Base-by-base conservation (phyloP, 441 rosid species). In the Gossypium trilobum region DNA sequence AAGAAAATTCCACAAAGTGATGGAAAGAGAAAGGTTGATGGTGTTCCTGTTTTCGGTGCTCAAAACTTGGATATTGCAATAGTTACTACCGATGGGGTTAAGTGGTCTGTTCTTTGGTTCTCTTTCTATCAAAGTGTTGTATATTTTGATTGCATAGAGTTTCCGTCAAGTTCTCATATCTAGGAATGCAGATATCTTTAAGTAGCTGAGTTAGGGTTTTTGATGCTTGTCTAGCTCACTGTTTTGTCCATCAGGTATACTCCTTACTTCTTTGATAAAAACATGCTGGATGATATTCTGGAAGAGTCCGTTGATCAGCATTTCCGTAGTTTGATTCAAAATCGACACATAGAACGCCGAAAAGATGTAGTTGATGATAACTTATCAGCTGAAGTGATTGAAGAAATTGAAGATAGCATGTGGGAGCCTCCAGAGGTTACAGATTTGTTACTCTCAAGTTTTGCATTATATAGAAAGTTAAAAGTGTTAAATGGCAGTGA, bases 281-380 rank as follows among this genome's bases (percentile, higher is more conserved):
- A 74, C 82, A 91, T 88, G 82, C 93, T 92, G 27, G 98, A 95
- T 83, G 87, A 86, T 87, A 89, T 95, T 82, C 97, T 92, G 64
- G 98, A 95, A 79, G 97, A 91, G 80, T 91, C 96, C 50, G 95
- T 89, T 33, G 98, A 91, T 79, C 96, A 95, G 81, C 97, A 92
- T 82, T 95, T 92, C 75, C 88, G 87, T 80, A 71, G 83, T 75
- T 80, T 95, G 80, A 91, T 95, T 70, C 96, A 91, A 91, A 87
- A 86, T 27, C 91, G 97, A 77, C 97, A 88, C 77, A 84, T 85
- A 80, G 91, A 91, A 75, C 89, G 98, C 63, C 88, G 89, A 65
- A 84, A 80, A 4, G 96, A 89, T 81, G 93, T 89, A 39, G 74
- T 84, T 76, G 98, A 95, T 75, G 97, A 91, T 73, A 91, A 80